Percentiles rank a stretch among this genome's conserved stretches.
These are phyloP conservation scores for Mycosphaerelloides madeirae DNA, from an alignment of 2,329 filamentous ascomycete genomes.

Conservation along the genomic window DNA sequence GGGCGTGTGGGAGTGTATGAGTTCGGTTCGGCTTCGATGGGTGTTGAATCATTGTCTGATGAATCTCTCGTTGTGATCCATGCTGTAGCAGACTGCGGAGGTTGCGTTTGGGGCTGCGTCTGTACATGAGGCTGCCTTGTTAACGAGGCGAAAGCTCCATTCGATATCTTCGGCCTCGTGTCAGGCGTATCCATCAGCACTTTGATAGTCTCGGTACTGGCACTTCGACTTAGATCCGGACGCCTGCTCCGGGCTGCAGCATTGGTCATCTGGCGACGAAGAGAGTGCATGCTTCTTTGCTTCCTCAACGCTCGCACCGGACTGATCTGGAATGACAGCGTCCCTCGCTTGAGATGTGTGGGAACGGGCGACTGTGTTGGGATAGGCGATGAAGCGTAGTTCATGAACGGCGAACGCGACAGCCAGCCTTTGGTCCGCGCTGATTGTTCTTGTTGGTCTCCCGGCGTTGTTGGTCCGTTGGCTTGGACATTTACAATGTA, in stretches of 20 bases:
- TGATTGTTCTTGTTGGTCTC: conserved; percentile 13
- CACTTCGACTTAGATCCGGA: conserved; percentile 24
- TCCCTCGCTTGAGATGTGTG: conserved; percentile 31
- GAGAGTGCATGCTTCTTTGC: conserved; percentile 30
- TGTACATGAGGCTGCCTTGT: background rate
- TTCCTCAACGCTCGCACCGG: conserved; percentile 29
- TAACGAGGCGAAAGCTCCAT: no score
- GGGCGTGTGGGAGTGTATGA: conserved; percentile 17
- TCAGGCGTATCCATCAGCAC: conserved; percentile 27
- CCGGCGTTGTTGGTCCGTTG: conserved; percentile 17
- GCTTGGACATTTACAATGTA: conserved; percentile 21
- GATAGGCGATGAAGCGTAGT: conserved; percentile 21
- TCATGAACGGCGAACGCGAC: conserved; percentile 29
- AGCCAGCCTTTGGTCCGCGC: conserved; percentile 16
- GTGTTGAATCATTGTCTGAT: conserved; percentile 11
- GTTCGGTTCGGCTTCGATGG: conserved; percentile 12
- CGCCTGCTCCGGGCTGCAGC: conserved; percentile 14
- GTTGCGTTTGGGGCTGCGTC: conserved; percentile 3
- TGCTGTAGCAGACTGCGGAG: conserved; percentile 1
- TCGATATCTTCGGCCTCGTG: background rate
- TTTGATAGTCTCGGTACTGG: conserved; percentile 42
- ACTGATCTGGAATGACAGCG: conserved; percentile 28
- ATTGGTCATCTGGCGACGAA: conserved; percentile 25
- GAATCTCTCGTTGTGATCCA: conserved; percentile 14
- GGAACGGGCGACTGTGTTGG: conserved; percentile 26